Evolutionary conservation across 2,329 filamentous ascomycete genomes (phyloP), one percentile per base, ranked within the genome.

Genomic region (Exophiala dermatitidis): DNA sequence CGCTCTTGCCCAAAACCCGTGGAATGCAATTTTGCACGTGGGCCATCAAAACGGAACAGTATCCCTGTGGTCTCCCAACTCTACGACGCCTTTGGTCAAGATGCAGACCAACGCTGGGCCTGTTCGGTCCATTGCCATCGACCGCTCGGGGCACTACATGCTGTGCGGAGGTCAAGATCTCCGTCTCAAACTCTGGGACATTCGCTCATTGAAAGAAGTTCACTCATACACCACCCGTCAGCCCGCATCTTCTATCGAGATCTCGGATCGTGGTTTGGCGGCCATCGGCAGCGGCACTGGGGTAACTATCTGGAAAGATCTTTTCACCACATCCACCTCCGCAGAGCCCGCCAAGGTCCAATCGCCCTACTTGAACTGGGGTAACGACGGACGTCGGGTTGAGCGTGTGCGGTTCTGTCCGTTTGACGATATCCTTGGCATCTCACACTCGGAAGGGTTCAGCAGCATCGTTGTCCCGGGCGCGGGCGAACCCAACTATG

Each of bases 11-110:
- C 90, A 96, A 65, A 98, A 98, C 67, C 86, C 88, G 0, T 86
- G 86, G 70, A 98, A 98, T 68, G 93, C 89, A 10, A 84, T 98
- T 53, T 76, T 96, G 46, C 90, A 97, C 64, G 82, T 90, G 57
- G 93, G 93, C 6, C 91, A 97, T 67, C 90, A 95, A 66, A 97
- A 97, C 66, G 93, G 93, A 53, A 87, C 88, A 2, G 90, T 98
- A 34, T 93, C 89, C 1, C 74, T 98, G 42, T 98, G 93, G 93
- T 96, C 91, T 1, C 93, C 93, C 2, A 98, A 95, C 70, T 86
- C 84, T 29, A 80, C 84, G 51, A 86, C 88, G 0, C 86, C 93
- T 0, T 78, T 96, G 5, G 91, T 96, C 46, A 97, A 96, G 70
- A 80, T 97, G 36, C 79, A 96, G 36, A 88, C 89, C 9, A 91